These are phyloP conservation scores for Epichloe uncinata DNA, from an alignment of 2,329 filamentous ascomycete genomes.

Conservation along the genomic window DNA sequence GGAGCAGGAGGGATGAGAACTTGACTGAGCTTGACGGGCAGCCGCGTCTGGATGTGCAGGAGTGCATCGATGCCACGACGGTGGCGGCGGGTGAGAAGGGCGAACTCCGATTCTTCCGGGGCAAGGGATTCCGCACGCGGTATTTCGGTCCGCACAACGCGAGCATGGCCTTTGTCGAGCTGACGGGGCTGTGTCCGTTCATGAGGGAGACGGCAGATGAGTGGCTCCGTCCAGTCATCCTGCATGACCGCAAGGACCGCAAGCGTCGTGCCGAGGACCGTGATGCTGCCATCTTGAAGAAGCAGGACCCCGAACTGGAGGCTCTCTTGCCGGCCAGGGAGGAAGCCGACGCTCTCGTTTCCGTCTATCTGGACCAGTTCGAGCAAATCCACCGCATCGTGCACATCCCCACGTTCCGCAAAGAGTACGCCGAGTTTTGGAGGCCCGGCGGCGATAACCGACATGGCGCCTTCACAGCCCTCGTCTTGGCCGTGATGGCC, in stretches of 20 bases:
- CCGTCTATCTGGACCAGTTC: slow-evolving; percentile 40
- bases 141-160: slow-evolving; percentile 49
- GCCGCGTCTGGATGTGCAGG: slow-evolving; percentile 22
- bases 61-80: slow-evolving; percentile 27
- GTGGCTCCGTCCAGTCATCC: slow-evolving; percentile 44
- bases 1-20: slow-evolving; percentile 32
- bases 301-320: slow-evolving; percentile 37
- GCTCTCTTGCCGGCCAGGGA: slow-evolving; percentile 33
- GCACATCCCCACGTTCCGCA: slow-evolving; percentile 44
- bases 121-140: slow-evolving; percentile 45
- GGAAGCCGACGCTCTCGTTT: slow-evolving; percentile 34
- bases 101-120: slow-evolving; percentile 43
- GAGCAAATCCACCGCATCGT: slow-evolving; percentile 44
- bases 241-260: slow-evolving; percentile 42
- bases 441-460: slow-evolving; percentile 27
- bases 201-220: slow-evolving; percentile 51
- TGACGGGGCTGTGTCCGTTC: slow-evolving; percentile 43
- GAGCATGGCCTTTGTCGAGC: slow-evolving; percentile 45
- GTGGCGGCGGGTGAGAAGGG: slow-evolving; percentile 31
- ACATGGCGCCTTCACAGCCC: slow-evolving; percentile 40
- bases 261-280: slow-evolving; percentile 39
- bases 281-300: slow-evolving; percentile 33
- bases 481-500: slow-evolving; percentile 46
- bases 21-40: slow-evolving; percentile 18
- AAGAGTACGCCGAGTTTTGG: slow-evolving; percentile 44